These are phyloP conservation scores for Hippophae gyantsensis DNA, from an alignment of 306 rosid genomes.

Conservation along the genomic window DNA sequence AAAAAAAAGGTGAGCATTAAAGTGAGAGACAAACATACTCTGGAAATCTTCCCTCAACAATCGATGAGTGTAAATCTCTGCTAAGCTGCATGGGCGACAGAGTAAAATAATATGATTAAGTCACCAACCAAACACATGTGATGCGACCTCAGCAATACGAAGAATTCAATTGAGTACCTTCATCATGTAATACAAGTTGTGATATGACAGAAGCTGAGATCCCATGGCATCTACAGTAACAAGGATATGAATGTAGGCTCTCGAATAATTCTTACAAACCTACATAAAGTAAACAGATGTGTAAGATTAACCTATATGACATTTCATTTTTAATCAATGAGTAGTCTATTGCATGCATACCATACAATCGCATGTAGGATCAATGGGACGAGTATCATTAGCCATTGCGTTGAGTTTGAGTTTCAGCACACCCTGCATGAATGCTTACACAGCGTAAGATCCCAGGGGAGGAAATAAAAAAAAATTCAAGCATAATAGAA, in stretches of 20 bases:
- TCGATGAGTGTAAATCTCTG: conserved; percentile 74
- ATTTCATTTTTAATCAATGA: conserved; percentile 8
- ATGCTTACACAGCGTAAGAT: not conserved
- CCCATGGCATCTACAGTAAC: conserved; percentile 98
- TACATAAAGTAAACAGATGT: conserved; percentile 22
- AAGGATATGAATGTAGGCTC: conserved; percentile 93
- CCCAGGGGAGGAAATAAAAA: not conserved
- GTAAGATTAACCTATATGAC: not conserved
- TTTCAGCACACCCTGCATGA: conserved; percentile 74
- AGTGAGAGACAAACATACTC: conserved; percentile 48
- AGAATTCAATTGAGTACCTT: conserved; percentile 38
- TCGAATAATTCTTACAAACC: conserved; percentile 86
- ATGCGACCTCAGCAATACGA: not conserved
- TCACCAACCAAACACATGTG: not conserved
- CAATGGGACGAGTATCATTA: conserved; percentile 84
- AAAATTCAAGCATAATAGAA: not conserved
- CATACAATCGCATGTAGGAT: conserved; percentile 82
- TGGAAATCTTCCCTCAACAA: conserved; percentile 68
- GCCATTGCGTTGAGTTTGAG: conserved; percentile 79
- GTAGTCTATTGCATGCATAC: conserved; percentile 34
- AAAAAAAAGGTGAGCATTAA: not conserved
- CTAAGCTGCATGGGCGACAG: conserved; percentile 54
- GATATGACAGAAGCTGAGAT: conserved; percentile 93
- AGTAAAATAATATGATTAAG: not conserved
- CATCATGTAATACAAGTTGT: conserved; percentile 83